Conservation (phyloP, 2,329 filamentous ascomycete genomes). For the Aspergillus quadrilineatus region DNA sequence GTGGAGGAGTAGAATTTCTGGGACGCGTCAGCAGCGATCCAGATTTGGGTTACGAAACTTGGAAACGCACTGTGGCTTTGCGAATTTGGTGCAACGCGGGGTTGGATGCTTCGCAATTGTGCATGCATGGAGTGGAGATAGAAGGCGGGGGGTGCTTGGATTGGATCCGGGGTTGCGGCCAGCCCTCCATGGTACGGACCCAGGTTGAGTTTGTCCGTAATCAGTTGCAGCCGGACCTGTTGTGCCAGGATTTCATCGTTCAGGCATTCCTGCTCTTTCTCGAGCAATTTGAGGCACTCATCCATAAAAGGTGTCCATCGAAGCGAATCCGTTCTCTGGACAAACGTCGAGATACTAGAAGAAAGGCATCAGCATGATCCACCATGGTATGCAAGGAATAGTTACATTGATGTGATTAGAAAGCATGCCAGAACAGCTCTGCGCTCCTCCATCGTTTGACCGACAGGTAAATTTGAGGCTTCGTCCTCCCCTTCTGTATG, state of each 20-base stretch:
- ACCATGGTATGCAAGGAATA: too few species aligned
- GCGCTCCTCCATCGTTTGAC: conserved; percentile 49
- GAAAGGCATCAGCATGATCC: not conserved
- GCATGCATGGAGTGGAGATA: conserved; percentile 8
- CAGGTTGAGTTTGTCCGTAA: conserved; percentile 6
- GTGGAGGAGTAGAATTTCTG: conserved; percentile 13
- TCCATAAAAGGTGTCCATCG: conserved; percentile 61
- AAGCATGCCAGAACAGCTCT: conserved; percentile 53
- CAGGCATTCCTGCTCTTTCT: conserved; percentile 46
- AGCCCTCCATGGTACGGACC: not conserved
- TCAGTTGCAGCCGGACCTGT: conserved; percentile 23
- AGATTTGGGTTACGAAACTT: too few species aligned
- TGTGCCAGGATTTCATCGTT: conserved; percentile 51
- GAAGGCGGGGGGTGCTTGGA: not conserved
- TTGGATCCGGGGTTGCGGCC: not conserved
- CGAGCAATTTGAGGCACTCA: conserved; percentile 52
- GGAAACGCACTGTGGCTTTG: conserved; percentile 1
- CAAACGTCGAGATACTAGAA: conserved; percentile 42
- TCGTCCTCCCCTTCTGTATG: not conserved
- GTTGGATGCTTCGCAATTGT: not conserved
- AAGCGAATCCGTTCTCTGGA: conserved; percentile 52
- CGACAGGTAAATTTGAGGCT: not conserved
- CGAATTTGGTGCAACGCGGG: not conserved
- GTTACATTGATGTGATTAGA: conserved; percentile 42
- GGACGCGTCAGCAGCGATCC: rapidly evolving